phyloP scores from a whole-genome alignment of 2,329 filamentous ascomycete species.

The Diaporthe aspalathi region DNA sequence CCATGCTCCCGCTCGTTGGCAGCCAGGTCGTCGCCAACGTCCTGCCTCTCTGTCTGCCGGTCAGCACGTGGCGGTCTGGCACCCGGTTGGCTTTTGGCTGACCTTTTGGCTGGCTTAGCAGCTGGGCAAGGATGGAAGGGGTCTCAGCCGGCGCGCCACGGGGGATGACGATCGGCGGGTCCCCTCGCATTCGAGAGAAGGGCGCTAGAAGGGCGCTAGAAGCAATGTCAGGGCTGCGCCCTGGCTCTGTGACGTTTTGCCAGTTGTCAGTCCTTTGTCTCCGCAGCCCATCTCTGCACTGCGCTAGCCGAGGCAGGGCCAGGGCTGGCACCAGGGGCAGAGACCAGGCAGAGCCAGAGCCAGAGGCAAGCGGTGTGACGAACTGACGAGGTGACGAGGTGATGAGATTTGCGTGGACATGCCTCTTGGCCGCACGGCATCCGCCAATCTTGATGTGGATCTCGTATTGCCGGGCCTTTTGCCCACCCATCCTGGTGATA shows the following conservation, averaged over 20 bases:
- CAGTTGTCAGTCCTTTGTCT: background rate
- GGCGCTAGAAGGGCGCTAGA: constrained; percentile 9
- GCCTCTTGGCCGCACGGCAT: constrained; percentile 1
- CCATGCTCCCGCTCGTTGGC: too few relatives aligned
- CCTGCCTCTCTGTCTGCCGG: background rate
- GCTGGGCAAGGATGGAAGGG: background rate
- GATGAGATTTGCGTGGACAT: background rate
- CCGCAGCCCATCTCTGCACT: background rate
- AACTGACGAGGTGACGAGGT: background rate
- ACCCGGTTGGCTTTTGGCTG: background rate
- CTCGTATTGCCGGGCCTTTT: background rate
- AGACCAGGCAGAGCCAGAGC: background rate
- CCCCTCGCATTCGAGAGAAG: constrained; percentile 14
- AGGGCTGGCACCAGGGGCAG: too few relatives aligned
- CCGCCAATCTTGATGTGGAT: background rate
- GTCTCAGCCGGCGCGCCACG: constrained; percentile 3
- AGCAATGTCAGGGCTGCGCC: background rate
- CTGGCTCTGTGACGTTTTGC: background rate
- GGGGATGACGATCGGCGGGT: constrained; percentile 1
- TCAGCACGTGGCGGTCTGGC: constrained; percentile 1
- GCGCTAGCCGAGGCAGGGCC: background rate
- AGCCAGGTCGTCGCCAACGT: too few relatives aligned
- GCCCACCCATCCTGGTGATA: too few relatives aligned
- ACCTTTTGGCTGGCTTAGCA: background rate
- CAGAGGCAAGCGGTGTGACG: constrained; percentile 1